Conservation (phyloP, 164 flowering plant genomes). For the Paratinospora sagittata region DNA sequence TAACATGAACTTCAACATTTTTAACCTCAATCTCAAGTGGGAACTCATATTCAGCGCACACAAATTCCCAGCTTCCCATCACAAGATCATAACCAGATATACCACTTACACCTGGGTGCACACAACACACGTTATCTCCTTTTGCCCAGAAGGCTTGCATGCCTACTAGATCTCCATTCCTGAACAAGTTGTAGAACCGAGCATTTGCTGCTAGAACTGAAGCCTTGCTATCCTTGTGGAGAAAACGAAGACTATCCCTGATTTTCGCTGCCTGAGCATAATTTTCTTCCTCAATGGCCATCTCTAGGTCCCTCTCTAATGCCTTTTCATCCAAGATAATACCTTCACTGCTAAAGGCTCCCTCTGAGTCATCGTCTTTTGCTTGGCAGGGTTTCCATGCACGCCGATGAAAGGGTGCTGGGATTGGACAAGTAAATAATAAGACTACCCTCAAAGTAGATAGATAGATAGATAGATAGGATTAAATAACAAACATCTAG, state of each 20-base stretch:
- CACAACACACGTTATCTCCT: conserved; percentile 52
- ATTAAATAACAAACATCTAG: not conserved
- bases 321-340: conserved; percentile 51
- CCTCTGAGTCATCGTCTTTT: conserved; percentile 51
- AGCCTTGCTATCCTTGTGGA: conserved; percentile 70
- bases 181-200: conserved; percentile 71
- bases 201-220: conserved; percentile 69
- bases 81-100: conserved; percentile 67
- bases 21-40: conserved; percentile 69
- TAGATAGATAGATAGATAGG: too few relatives aligned
- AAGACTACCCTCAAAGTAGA: not conserved
- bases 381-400: conserved; percentile 31
- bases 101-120: conserved; percentile 32
- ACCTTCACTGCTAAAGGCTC: conserved; percentile 45
- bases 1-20: conserved; percentile 64
- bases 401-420: conserved; percentile 30
- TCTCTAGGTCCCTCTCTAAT: conserved; percentile 55
- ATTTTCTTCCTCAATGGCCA: conserved; percentile 74
- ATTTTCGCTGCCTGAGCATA: conserved; percentile 77
- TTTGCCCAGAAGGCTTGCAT: conserved; percentile 66
- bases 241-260: conserved; percentile 62
- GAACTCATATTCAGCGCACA: conserved; percentile 79
- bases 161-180: conserved; percentile 42
- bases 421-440: conserved; percentile 24
- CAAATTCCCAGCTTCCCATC: conserved; percentile 89